Conservation (phyloP, 345 rosid species). For the Lumnitzera littorea region DNA sequence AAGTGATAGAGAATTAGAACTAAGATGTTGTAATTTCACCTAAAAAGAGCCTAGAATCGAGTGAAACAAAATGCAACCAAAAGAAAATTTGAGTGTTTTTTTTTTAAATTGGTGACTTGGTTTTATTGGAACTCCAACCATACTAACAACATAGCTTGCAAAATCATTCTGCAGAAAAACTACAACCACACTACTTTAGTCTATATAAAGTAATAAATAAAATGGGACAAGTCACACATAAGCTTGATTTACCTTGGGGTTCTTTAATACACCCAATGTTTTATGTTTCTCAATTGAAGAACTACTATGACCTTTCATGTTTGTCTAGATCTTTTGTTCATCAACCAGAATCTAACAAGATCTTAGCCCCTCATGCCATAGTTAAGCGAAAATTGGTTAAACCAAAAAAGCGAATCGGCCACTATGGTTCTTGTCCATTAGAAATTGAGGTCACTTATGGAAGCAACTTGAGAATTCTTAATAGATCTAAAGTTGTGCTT, state of each 20-base stretch:
- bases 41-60: neutral
- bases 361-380: no score
- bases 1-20: neutral
- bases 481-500: no score
- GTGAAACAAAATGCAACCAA: constrained; percentile 1
- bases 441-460: no score
- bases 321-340: no score
- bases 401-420: no score
- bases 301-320: no score
- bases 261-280: neutral
- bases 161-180: neutral
- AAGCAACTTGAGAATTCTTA: no score
- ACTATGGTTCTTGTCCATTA: no score
- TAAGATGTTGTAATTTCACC: neutral
- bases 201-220: neutral
- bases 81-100: neutral
- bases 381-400: no score
- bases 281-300: neutral
- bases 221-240: neutral
- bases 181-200: neutral
- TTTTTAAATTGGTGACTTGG: neutral
- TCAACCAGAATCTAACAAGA: no score
- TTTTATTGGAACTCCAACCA: neutral
- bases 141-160: neutral
- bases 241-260: neutral